Evolutionary conservation across 257 asterid species (phyloP).

Genomic region (Capsicum chinense): DNA sequence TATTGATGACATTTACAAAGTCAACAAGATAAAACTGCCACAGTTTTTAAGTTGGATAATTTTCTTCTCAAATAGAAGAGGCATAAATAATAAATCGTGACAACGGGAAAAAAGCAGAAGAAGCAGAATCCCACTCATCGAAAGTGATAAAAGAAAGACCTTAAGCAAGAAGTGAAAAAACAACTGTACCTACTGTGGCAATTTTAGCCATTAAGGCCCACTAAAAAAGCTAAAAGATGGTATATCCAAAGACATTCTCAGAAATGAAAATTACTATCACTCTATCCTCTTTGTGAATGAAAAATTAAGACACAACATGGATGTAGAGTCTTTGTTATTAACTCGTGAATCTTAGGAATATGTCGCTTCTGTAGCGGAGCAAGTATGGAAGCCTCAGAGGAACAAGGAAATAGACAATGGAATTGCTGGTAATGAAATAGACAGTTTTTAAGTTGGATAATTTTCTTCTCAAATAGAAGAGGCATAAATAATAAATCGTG

Average conservation of each 20-base stretch:
- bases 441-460: not conserved
- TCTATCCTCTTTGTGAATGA: slow-evolving; percentile 17
- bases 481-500: not conserved
- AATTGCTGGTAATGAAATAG: too few species aligned
- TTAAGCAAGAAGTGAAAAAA: not conserved
- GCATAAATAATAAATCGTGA: not conserved
- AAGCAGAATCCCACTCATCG: not conserved
- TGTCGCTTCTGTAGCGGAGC: not conserved
- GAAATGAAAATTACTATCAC: not conserved
- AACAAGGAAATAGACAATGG: not conserved
- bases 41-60: slow-evolving; percentile 1
- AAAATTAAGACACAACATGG: not conserved
- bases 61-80: slow-evolving; percentile 13
- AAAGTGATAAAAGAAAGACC: slow-evolving; percentile 13
- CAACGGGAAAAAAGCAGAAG: not conserved
- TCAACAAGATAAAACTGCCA: not conserved
- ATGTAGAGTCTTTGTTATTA: not conserved
- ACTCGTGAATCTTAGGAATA: not conserved
- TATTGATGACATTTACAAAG: not conserved
- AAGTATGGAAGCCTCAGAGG: slow-evolving; percentile 6
- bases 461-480: slow-evolving; percentile 14
- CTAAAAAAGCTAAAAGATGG: slow-evolving; percentile 2
- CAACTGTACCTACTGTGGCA: slow-evolving; percentile 17
- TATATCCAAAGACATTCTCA: not conserved
- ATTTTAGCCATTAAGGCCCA: not conserved